Evolutionary conservation across 441 rosid species (phyloP).

Genomic region (Gossypium gossypioides): DNA sequence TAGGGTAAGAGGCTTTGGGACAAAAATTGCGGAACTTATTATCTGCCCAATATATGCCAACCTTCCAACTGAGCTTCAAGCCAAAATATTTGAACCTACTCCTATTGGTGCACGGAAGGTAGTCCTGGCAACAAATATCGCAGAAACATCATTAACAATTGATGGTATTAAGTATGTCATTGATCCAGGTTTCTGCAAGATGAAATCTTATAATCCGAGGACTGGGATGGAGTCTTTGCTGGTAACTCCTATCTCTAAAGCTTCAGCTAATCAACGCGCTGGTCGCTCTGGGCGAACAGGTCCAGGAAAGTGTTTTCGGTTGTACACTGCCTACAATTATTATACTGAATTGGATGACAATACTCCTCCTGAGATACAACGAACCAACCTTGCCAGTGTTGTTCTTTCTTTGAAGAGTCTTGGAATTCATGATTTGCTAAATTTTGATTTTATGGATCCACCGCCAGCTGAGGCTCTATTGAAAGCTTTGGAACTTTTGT

Average conservation of each 20-base stretch:
- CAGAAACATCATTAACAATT: slow-evolving; percentile 94
- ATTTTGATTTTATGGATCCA: slow-evolving; percentile 97
- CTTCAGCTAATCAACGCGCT: slow-evolving; percentile 95
- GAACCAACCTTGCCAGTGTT: slow-evolving; percentile 88
- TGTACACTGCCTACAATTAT: slow-evolving; percentile 80
- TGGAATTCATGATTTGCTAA: slow-evolving; percentile 79
- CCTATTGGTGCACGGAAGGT: slow-evolving; percentile 97
- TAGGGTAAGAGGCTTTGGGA: slow-evolving; percentile 75
- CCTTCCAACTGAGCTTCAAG: slow-evolving; percentile 89
- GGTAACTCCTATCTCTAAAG: slow-evolving; percentile 86
- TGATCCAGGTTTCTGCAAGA: slow-evolving; percentile 94
- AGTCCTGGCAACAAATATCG: slow-evolving; percentile 90
- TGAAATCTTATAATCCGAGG: slow-evolving; percentile 92
- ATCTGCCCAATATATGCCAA: slow-evolving; percentile 95
- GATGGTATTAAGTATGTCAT: slow-evolving; percentile 90
- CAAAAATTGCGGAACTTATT: slow-evolving; percentile 82
- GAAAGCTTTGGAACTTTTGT: slow-evolving; percentile 78
- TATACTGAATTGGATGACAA: slow-evolving; percentile 82
- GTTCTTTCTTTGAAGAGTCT: slow-evolving; percentile 92
- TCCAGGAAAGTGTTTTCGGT: slow-evolving; percentile 81
- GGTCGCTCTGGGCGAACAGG: slow-evolving; percentile 97
- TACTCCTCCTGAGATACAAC: slow-evolving; percentile 83
- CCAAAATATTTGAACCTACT: slow-evolving; percentile 90
- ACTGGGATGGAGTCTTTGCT: slow-evolving; percentile 97
- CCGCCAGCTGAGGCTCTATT: slow-evolving; percentile 94